Conservation (phyloP, 768 basidiomycete species). For the Hypholoma sublateritium region DNA sequence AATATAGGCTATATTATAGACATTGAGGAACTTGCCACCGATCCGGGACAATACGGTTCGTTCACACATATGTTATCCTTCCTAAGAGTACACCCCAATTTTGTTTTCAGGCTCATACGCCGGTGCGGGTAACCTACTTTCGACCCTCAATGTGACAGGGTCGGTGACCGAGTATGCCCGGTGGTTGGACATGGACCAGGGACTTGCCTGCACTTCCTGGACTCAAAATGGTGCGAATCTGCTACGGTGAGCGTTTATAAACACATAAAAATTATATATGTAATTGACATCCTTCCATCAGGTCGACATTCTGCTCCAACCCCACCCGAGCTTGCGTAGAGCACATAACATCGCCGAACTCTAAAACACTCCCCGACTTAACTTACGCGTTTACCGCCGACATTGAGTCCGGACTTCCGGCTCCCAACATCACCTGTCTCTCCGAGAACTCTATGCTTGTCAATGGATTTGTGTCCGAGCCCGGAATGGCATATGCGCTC, state of each 20-base stretch:
- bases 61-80: neutral
- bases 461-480: constrained; percentile 44
- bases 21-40: constrained; percentile 51
- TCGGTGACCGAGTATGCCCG: constrained; percentile 49
- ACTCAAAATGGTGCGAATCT: constrained; percentile 47
- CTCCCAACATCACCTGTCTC: constrained; percentile 61
- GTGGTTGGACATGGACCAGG: constrained; percentile 72
- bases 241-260: constrained; percentile 39
- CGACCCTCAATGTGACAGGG: constrained; percentile 43
- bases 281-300: constrained; percentile 1
- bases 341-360: constrained; percentile 36
- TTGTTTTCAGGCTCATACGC: constrained; percentile 60
- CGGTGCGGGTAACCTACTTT: constrained; percentile 60
- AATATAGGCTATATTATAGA: constrained; percentile 32
- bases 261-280: too few species aligned
- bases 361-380: constrained; percentile 23
- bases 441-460: constrained; percentile 55
- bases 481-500: constrained; percentile 75
- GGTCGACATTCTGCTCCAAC: constrained; percentile 64
- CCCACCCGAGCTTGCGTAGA: constrained; percentile 62
- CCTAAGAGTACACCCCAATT: too few species aligned
- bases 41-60: constrained; percentile 61
- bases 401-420: constrained; percentile 47
- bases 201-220: constrained; percentile 59
- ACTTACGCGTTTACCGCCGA: constrained; percentile 48